Base-by-base conservation (phyloP, 495 filamentous ascomycete species). In the Daldinia grandis region DNA sequence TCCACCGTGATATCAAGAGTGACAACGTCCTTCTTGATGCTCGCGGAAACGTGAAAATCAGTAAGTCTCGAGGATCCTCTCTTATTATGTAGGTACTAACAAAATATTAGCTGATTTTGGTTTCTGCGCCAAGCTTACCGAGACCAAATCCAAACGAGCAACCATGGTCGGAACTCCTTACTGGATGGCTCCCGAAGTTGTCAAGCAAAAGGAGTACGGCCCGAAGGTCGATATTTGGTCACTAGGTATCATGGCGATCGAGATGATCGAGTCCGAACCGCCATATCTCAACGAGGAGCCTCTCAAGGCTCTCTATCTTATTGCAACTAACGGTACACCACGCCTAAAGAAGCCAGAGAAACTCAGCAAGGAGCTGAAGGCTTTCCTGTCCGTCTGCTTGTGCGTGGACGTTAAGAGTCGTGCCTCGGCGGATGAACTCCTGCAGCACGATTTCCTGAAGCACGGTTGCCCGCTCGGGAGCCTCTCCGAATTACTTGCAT, bases 81-180 rank as follows among this genome's bases (percentile, higher is more conserved):
- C 4, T 37, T 47, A 14, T 53, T 30, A 50, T n/a, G 30, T 5
- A 12, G 64, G 51, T 71, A 76, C 83, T 82, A 79, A 80, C 75
- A 66, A 30, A 30, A 37, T 28, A 15, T 53, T 64, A 97, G 93
- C 95, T 70, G 95, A 99, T 86, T 99, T 99, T 75, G 95, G 95
- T 58, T 98, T 99, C 87, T 98, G 96, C 78, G 95, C 95, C 78
- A 98, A 99, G 81, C 91, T 99, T 63, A 98, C 95, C 17, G 96
- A 98, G 75, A 90, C 93, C 59, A 97, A 97, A 82, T 94, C 87
- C 76, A 98, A 99, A 84, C 94, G 95, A 75, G 94, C 95, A 27
- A 99, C 95, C 53, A 98, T 99, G 95, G 95, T 99, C 56, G 95
- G 95, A 63, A 99, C 95, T 15, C 95, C 95, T 1, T 99, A 98